These are phyloP conservation scores for Ascobolus immersus DNA, from an alignment of 495 filamentous ascomycete species.

Conservation along the genomic window DNA sequence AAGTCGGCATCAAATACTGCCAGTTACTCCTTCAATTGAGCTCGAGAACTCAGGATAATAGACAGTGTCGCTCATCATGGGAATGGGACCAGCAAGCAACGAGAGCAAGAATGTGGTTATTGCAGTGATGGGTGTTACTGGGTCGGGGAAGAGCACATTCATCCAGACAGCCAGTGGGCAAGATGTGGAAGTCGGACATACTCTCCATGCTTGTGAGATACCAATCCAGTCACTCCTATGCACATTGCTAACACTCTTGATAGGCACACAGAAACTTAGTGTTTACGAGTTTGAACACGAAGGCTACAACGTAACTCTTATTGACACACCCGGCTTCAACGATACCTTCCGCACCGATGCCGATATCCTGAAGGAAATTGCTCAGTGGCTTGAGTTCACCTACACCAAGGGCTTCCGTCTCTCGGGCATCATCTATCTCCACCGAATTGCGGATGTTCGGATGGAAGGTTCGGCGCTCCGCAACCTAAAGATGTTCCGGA, in stretches of 20 bases:
- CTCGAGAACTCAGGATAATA: too few species aligned
- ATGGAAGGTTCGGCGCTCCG: constrained; percentile 19
- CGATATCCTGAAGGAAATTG: constrained; percentile 19
- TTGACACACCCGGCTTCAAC: constrained; percentile 29
- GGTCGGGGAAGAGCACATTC: constrained; percentile 1
- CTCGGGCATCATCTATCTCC: constrained; percentile 22
- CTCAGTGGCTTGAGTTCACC: constrained; percentile 13
- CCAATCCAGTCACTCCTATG: too few species aligned
- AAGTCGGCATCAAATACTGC: too few species aligned
- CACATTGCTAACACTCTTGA: too few species aligned
- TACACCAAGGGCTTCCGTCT: constrained; percentile 14
- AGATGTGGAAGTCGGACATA: constrained; percentile 10
- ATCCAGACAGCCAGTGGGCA: not conserved
- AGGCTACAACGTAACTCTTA: constrained; percentile 14
- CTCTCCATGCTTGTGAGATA: constrained; percentile 11
- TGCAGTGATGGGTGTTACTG: constrained; percentile 1
- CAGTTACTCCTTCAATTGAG: too few species aligned
- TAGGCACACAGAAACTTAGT: constrained; percentile 10
- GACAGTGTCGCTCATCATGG: too few species aligned
- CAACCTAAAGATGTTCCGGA: constrained; percentile 23
- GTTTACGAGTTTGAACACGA: constrained; percentile 6
- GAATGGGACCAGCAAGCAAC: too few species aligned
- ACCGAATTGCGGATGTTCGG: constrained; percentile 20
- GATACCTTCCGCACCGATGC: constrained; percentile 22
- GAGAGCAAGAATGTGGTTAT: too few species aligned